A percentile compares a stretch with the other conserved stretches of the same genome.
Evolutionary conservation across 75 land plant genomes (phyloP).

Genomic region (Sequoia sempervirens): DNA sequence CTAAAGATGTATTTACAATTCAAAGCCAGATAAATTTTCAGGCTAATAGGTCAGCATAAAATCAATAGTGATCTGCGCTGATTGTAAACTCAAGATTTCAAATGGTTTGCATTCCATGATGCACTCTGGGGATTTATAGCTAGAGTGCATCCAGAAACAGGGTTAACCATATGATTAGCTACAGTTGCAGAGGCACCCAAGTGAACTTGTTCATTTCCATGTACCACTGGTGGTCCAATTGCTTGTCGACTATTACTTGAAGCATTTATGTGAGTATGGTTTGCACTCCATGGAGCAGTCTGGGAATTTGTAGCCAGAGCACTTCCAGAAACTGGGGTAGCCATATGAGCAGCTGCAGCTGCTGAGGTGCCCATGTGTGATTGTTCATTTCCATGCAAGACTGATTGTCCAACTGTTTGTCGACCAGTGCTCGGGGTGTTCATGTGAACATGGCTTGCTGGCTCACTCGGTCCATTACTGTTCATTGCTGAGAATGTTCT

Average conservation of each 20-base stretch:
- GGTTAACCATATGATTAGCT: not conserved
- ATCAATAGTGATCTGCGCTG: not conserved
- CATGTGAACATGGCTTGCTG: constrained; percentile 1
- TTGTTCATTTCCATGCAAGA: constrained; percentile 5
- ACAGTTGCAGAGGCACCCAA: not conserved
- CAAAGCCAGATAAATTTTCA: not conserved
- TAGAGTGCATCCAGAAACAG: not conserved
- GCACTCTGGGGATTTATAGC: constrained; percentile 1
- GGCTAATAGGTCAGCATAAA: not conserved
- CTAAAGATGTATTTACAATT: constrained; percentile 1
- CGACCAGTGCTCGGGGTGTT: constrained; percentile 1
- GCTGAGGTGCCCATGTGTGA: not conserved
- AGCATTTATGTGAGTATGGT: not conserved
- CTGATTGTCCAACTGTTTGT: constrained; percentile 2
- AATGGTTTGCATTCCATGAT: not conserved
- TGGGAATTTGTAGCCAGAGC: not conserved
- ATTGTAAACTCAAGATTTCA: constrained; percentile 4
- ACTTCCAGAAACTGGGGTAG: not conserved
- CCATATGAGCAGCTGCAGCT: not conserved
- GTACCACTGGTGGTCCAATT: not conserved
- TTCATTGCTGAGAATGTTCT: constrained; percentile 8
- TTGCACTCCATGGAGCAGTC: constrained; percentile 4
- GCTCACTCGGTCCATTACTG: not conserved
- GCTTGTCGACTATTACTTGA: constrained; percentile 1
- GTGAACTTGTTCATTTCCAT: constrained; percentile 9